Evolutionary conservation across 2,329 filamentous ascomycete species (phyloP).

Genomic region (Neospermospora avenae): DNA sequence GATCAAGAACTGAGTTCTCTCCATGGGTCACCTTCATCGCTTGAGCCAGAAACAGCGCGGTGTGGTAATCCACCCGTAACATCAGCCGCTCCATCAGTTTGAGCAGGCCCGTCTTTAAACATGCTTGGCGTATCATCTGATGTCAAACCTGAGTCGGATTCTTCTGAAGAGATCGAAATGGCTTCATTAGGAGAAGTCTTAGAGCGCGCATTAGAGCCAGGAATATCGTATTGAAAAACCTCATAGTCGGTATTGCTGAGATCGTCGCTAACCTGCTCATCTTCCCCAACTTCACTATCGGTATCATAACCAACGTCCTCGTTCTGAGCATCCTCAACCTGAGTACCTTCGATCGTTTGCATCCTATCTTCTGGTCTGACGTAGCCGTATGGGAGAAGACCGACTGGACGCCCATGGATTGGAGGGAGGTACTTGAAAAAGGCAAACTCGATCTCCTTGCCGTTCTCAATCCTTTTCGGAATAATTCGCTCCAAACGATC

Average conservation of each 20-base stretch:
- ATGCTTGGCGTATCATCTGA: neutral
- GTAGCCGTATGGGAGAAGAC: slow-evolving; percentile 22
- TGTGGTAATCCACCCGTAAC: neutral
- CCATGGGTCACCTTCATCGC: neutral
- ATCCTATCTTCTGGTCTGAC: slow-evolving; percentile 18
- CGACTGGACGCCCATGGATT: slow-evolving; percentile 17
- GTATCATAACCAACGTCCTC: slow-evolving; percentile 21
- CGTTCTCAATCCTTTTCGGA: neutral
- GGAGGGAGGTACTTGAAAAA: slow-evolving; percentile 19
- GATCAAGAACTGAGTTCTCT: neutral
- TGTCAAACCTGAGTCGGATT: neutral
- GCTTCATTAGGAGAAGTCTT: neutral
- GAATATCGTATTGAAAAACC: neutral
- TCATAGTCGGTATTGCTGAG: neutral
- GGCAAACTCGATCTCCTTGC: neutral
- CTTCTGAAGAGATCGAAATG: neutral
- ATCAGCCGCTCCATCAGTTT: neutral
- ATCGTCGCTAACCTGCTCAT: neutral
- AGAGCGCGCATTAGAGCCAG: neutral
- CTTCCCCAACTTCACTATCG: slow-evolving; percentile 22
- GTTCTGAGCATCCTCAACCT: no score
- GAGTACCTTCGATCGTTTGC: no score
- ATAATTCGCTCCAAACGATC: slow-evolving; percentile 39
- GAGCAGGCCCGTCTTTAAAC: neutral
- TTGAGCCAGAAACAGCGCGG: neutral